phyloP scores from a whole-genome alignment of 257 asterid genomes.

The Ehretia macrophylla region DNA sequence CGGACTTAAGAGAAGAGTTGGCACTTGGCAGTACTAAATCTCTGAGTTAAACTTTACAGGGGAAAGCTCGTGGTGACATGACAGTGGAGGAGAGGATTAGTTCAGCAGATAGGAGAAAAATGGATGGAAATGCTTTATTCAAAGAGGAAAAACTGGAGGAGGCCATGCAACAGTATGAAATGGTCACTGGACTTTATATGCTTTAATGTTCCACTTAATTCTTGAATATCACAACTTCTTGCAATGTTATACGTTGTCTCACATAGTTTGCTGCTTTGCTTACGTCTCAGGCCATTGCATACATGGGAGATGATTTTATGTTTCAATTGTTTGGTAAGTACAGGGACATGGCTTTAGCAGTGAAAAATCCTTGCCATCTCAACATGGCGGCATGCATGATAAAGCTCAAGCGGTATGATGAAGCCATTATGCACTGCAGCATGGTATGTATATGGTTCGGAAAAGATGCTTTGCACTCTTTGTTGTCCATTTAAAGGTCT shows the following conservation, averaged over 20 bases:
- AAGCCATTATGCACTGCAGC: conserved; percentile 90
- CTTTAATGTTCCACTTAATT: conserved; percentile 3
- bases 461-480: background rate
- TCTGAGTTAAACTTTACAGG: conserved; percentile 44
- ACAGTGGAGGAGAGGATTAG: conserved; percentile 99
- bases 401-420: conserved; percentile 81
- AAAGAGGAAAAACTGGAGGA: conserved; percentile 84
- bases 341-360: conserved; percentile 97
- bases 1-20: background rate
- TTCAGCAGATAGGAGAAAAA: conserved; percentile 91
- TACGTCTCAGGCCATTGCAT: conserved; percentile 96
- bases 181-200: conserved; percentile 43
- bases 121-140: conserved; percentile 88
- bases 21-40: background rate
- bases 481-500: background rate
- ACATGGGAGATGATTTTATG: conserved; percentile 98
- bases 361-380: conserved; percentile 94
- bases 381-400: conserved; percentile 91
- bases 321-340: conserved; percentile 93
- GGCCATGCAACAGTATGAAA: conserved; percentile 97
- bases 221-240: background rate
- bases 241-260: background rate
- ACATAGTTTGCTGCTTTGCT: conserved; percentile 11
- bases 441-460: conserved; percentile 45
- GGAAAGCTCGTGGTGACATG: conserved; percentile 95